Percentiles rank a stretch among this genome's conserved stretches.
Evolutionary conservation across 148 eudicot genomes (phyloP).

Genomic region (Chenopodium suecicum): DNA sequence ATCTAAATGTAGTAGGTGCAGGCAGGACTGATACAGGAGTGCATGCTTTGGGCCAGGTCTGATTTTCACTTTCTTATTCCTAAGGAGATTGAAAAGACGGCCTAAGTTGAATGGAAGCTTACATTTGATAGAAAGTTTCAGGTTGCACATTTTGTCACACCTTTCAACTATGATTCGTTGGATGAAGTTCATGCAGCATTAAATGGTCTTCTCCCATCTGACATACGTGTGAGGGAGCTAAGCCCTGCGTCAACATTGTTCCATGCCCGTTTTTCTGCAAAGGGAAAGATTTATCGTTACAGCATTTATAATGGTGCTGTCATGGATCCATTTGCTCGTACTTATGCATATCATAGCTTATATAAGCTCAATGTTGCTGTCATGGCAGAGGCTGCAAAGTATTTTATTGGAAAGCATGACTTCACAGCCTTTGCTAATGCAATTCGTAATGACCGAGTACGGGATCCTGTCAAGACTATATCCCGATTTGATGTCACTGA

Average conservation of each 20-base stretch:
- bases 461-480: constrained; percentile 72
- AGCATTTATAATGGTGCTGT: constrained; percentile 61
- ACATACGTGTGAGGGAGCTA: constrained; percentile 75
- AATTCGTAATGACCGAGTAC: constrained; percentile 55
- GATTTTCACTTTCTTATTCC: constrained; percentile 27
- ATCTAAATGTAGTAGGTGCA: constrained; percentile 72
- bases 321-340: constrained; percentile 83
- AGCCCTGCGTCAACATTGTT: constrained; percentile 78
- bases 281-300: constrained; percentile 77
- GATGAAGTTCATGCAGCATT: constrained; percentile 71
- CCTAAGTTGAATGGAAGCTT: constrained; percentile 19
- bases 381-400: constrained; percentile 71
- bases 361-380: constrained; percentile 63
- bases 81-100: constrained; percentile 18
- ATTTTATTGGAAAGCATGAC: constrained; percentile 73
- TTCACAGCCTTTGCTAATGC: constrained; percentile 77
- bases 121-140: constrained; percentile 39
- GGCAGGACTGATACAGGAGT: constrained; percentile 96
- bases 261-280: constrained; percentile 86
- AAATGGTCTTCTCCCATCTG: constrained; percentile 88
- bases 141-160: constrained; percentile 95
- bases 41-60: constrained; percentile 97
- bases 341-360: constrained; percentile 61
- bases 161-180: constrained; percentile 76
- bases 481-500: constrained; percentile 66